These are phyloP conservation scores for Aspergillus novoparasiticus DNA, from an alignment of 2,329 filamentous ascomycete genomes.

Conservation along the genomic window DNA sequence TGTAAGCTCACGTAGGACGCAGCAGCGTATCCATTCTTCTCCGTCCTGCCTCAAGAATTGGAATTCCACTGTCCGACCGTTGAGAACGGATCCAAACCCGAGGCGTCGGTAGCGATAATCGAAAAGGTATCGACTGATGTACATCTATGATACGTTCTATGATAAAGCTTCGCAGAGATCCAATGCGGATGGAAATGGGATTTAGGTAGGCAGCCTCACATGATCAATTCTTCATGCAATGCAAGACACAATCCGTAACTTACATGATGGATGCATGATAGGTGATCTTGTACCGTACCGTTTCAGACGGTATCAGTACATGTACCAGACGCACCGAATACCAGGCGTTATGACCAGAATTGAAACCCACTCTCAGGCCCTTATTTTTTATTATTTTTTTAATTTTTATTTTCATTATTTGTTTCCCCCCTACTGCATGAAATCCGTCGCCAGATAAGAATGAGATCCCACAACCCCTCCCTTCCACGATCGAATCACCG, in stretches of 20 bases:
- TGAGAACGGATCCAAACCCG: neutral
- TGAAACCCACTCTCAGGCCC: neutral
- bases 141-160: neutral
- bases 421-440: neutral
- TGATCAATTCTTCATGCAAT: slow-evolving; percentile 40
- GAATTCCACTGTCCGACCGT: neutral
- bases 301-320: neutral
- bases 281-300: slow-evolving; percentile 5
- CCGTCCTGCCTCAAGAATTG: neutral
- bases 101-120: neutral
- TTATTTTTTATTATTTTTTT: neutral
- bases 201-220: slow-evolving; percentile 27
- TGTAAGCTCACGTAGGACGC: slow-evolving; percentile 15
- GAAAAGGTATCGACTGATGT: too few relatives aligned
- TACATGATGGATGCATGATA: slow-evolving; percentile 19
- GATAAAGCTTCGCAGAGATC: neutral
- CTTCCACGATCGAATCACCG: neutral
- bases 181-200: neutral
- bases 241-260: slow-evolving; percentile 29
- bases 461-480: neutral
- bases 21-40: neutral
- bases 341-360: neutral
- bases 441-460: neutral
- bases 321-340: neutral
- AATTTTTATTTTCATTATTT: neutral